These are phyloP conservation scores for Blastomyces silverae DNA, from an alignment of 2,329 filamentous ascomycete genomes.

Conservation along the genomic window DNA sequence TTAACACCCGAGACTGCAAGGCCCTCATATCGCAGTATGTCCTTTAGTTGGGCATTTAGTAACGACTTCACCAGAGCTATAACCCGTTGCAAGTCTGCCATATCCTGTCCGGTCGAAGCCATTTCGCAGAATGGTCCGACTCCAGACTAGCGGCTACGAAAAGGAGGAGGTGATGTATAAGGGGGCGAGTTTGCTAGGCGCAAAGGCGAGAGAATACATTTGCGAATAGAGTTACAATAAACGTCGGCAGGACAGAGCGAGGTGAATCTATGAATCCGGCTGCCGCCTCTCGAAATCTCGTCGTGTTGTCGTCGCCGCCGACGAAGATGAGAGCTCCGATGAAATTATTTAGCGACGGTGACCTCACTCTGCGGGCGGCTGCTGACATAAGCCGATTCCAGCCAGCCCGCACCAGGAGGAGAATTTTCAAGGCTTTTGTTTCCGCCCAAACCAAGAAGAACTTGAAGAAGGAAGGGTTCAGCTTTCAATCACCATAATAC, in stretches of 20 bases:
- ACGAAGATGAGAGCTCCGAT: not conserved
- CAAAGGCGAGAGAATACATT: slow-evolving; percentile 7
- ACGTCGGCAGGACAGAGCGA: not conserved
- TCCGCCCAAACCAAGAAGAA: not conserved
- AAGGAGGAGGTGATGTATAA: not conserved
- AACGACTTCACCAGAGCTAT: slow-evolving; percentile 48
- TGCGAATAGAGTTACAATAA: not conserved
- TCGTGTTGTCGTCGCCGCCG: not conserved
- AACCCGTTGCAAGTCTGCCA: slow-evolving; percentile 38
- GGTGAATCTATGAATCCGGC: not conserved
- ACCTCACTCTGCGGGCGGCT: slow-evolving; percentile 8
- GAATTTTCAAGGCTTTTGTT: not conserved
- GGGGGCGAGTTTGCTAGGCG: not conserved
- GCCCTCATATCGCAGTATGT: slow-evolving; percentile 67
- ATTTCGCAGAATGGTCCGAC: slow-evolving; percentile 24
- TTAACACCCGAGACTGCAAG: slow-evolving; percentile 79
- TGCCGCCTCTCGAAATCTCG: not conserved
- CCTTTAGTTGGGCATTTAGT: slow-evolving; percentile 62
- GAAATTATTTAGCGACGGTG: not conserved
- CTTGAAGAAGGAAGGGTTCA: not conserved
- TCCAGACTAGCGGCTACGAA: not conserved
- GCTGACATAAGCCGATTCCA: slow-evolving; percentile 8
- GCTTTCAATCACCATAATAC: not conserved
- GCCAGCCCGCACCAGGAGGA: not conserved
- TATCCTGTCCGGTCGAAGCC: slow-evolving; percentile 34